Base-by-base conservation (phyloP, 441 rosid species). In the Bocquillonia castaneifolia region DNA sequence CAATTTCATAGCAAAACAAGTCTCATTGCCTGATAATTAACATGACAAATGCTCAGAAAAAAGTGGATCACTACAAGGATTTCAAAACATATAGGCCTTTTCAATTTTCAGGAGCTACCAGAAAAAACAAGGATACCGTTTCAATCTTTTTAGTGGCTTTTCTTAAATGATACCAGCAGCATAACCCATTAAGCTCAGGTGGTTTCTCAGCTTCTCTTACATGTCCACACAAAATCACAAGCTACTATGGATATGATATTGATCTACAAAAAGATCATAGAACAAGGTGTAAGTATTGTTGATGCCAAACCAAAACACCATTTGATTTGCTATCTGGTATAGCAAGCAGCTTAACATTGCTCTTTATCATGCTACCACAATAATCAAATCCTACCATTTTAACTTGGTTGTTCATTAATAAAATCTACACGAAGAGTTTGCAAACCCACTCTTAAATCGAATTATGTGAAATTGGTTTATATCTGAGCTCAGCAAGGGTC, bases 151-250 rank as follows among this genome's bases (percentile, higher is more conserved):
- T 22, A 20, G 26, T 14, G n/a, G 31, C 42, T 59, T 15, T 20
- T 39, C 22, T 20, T 10, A n/a, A 12, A 0, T 1, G 31, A 10
- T 12, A 3, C 34, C 6, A 12, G 10, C 20, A 28, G 3, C 7
- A 25, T 42, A 26, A 62, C 25, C 23, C 34, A 36, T 34, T 14
- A 31, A 63, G 6, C 29, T 59, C 10, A 36, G 28, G 63, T 5
- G 34, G 34, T 47, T 44, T 26, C 10, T 28, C 25, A 45, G 66
- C 66, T 45, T 28, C 66, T 63, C 54, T 26, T 17, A 63, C 54
- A 28, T 63, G 47, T n/a, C n/a, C n/a, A n/a, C n/a, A 61, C 65
- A 37, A 10, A 8, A 22, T 18, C n/a, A n/a, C 29, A 59, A 15
- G 31, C 22, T 10, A 1, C 37, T 57, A 9, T 28, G 55, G 29